Evolutionary conservation across 2,329 filamentous ascomycete species (phyloP), one percentile per base, ranked within the genome.

Genomic region (Pseudopyrenochaeta lycopersici): DNA sequence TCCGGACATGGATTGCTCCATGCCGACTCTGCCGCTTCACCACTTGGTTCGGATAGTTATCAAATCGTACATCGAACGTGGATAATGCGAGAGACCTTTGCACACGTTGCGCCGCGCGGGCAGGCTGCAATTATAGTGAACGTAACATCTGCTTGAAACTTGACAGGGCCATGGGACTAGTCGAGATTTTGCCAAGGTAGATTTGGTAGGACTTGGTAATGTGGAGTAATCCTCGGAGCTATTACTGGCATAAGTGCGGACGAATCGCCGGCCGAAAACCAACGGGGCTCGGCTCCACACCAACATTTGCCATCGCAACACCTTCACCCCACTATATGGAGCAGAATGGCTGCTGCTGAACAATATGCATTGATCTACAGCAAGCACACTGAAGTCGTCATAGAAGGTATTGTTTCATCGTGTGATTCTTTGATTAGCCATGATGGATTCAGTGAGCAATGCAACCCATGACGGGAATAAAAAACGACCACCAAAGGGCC

Each of bases 311-410:
- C 63, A 60, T 69, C 62, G 52, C 60, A 58, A 63, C 60, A 56
- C 49, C 50, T 56, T 47, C 63, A 56, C 64, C 65, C 66, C 64
- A 54, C 67, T 72, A 74, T 73, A 70, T 72, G 72, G 72, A 65
- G 23, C 58, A 60, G 36, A 44, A 61, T 64, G 54, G 50, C 57
- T 56, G 58, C 67, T 64, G 45, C 40, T 54, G 58, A 57, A 51
- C 52, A 58, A 48, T 36, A 60, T 60, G 59, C 45, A 42, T 55
- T 46, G 58, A 51, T 58, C 48, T 49, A 51, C 55, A 49, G 55
- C 45, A 49, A 40, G 29, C 31, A 33, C 20, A 11, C 31, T 30
- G 38, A 27, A 38, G 29, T 51, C 46, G 41, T 43, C 27, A 29
- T 41, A 35, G 44, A 20, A 32, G 2, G 35, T 11, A 43, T 11